Base-by-base conservation (phyloP, 768 basidiomycete species). In the Filobasidium floriforme region DNA sequence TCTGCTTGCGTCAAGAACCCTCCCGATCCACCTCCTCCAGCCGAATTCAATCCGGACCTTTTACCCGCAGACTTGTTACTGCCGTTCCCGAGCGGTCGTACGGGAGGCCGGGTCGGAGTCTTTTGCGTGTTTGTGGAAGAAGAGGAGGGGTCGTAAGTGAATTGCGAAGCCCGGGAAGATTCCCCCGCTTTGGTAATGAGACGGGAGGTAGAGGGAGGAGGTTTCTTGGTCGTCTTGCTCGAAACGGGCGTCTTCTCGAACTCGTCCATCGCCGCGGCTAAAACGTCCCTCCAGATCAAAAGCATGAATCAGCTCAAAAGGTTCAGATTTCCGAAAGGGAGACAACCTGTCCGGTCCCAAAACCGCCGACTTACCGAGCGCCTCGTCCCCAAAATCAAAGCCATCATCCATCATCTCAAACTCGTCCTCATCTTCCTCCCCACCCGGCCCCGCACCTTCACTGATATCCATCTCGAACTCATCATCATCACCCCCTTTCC, bases 1-100 rank as follows among this genome's bases (percentile, higher is more conserved):
- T 93, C 92, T 1, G 93, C 92, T 7, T 86, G 87, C 18, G 92
- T 94, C 64, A 92, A 81, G 79, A 93, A 89, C 7, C 72, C 24
- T 68, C 64, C 61, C 66, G 55, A 54, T 65, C 60, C n/a, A 67
- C 41, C 60, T 28, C 66, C 67, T 49, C 68, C 64, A 29, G 59
- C 49, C n/a, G 63, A 59, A 49, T 59, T 52, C 32, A 37, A 37
- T 9, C 32, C 32, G 4, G 32, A 37, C 9, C 43, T 54, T 63
- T 63, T 4, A 66, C 59, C 19, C 59, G 43, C 9, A 37, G 51
- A 43, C 54, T 22, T 41, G 22, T 54, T 57, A 9, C 44, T 29
- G n/a, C 32, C 40, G 41, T 37, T 55, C n/a, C 63, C 19, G 24
- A 73, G 46, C 18, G 76, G 73, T 41, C 57, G 59, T 12, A 70